Percentiles rank a stretch among this genome's conserved stretches.
phyloP scores from a whole-genome alignment of 2,329 filamentous ascomycete genomes.

The Cordyceps cateniannulata region DNA sequence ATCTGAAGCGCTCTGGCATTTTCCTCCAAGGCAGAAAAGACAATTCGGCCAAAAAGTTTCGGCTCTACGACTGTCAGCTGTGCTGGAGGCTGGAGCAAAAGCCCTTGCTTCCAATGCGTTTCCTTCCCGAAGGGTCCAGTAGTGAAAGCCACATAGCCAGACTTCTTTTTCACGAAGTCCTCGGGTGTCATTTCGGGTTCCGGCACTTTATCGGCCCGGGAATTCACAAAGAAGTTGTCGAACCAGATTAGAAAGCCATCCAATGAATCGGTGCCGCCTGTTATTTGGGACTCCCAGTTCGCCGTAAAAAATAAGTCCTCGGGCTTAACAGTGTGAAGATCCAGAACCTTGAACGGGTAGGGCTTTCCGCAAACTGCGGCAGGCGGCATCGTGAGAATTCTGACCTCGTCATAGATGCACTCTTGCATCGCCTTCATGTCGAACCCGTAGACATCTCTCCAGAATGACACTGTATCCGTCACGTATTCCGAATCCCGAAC shows the following conservation, averaged over 20 bases:
- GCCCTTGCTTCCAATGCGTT: constrained; percentile 87
- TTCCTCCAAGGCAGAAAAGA: constrained; percentile 62
- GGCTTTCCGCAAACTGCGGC: constrained; percentile 53
- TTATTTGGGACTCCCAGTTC: constrained; percentile 57
- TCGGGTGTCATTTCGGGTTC: constrained; percentile 50
- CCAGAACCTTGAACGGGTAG: constrained; percentile 65
- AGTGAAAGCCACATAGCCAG: constrained; percentile 73
- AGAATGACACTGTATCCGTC: constrained; percentile 73
- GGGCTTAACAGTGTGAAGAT: constrained; percentile 65
- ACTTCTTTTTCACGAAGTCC: constrained; percentile 50
- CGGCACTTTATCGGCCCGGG: constrained; percentile 44
- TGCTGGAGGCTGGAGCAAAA: constrained; percentile 62
- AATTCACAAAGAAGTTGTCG: constrained; percentile 80
- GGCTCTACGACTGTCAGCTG: constrained; percentile 43
- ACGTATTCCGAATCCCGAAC: constrained; percentile 72
- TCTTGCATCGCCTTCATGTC: constrained; percentile 88
- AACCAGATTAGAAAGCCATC: constrained; percentile 92
- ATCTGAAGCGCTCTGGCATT: constrained; percentile 65
- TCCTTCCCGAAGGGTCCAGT: constrained; percentile 70
- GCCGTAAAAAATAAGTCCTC: constrained; percentile 71
- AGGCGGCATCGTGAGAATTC: constrained; percentile 64
- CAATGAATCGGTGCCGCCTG: constrained; percentile 57
- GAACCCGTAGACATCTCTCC: constrained; percentile 91
- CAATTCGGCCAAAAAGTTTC: constrained; percentile 59
- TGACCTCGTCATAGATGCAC: constrained; percentile 73